These are phyloP conservation scores for Imleria badia DNA, from an alignment of 768 basidiomycete species.

Conservation along the genomic window DNA sequence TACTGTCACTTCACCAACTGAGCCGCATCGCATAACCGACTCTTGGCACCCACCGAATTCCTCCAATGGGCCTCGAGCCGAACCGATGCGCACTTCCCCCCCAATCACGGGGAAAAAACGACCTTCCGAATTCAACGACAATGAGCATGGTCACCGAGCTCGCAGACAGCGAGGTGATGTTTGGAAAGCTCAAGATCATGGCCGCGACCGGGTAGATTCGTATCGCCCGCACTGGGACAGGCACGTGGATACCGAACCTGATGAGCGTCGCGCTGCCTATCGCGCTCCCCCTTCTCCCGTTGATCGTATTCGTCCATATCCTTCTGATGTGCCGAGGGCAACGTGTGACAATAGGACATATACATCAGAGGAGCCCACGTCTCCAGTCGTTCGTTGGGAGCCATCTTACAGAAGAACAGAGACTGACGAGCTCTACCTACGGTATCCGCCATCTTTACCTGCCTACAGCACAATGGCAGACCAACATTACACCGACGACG, in stretches of 20 bases:
- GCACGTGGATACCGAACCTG: constrained; percentile 10
- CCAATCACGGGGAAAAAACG: constrained; percentile 23
- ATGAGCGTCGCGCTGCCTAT: constrained; percentile 11
- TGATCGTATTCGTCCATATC: constrained; percentile 6
- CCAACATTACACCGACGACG: constrained; percentile 5
- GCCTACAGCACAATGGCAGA: background rate
- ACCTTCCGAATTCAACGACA: constrained; percentile 19
- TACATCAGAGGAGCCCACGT: background rate
- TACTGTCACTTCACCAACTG: constrained; percentile 1
- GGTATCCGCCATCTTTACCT: constrained; percentile 4
- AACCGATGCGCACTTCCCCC: constrained; percentile 16
- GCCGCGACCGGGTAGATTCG: constrained; percentile 1
- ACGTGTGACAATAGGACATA: constrained; percentile 8
- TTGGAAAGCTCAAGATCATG: constrained; percentile 16
- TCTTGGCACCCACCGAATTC: constrained; percentile 6
- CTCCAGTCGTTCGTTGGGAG: constrained; percentile 4
- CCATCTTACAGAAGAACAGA: constrained; percentile 10
- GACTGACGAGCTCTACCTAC: constrained; percentile 13
- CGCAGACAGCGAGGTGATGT: constrained; percentile 26
- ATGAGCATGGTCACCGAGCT: constrained; percentile 18
- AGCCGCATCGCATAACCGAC: background rate
- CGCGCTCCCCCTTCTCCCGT: constrained; percentile 5
- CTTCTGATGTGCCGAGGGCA: constrained; percentile 5
- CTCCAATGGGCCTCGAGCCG: constrained; percentile 14
- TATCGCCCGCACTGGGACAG: constrained; percentile 13